Conservation (phyloP, 306 rosid species). For the Rubus parviflorus region DNA sequence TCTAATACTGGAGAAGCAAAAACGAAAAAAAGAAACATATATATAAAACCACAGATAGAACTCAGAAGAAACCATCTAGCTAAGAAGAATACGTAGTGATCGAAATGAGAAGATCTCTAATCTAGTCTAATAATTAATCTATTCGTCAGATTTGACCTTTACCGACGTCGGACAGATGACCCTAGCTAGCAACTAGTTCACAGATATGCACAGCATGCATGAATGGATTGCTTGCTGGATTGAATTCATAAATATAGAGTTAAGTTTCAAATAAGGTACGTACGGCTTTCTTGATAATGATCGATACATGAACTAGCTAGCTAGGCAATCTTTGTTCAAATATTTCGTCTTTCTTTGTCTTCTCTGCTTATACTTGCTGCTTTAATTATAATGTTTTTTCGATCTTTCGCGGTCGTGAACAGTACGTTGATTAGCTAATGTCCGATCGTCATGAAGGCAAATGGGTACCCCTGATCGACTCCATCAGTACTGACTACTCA, state of each 20-base stretch:
- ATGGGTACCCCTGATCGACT: too few relatives aligned
- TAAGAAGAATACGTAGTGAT: too few relatives aligned
- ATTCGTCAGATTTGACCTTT: background rate
- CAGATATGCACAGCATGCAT: background rate
- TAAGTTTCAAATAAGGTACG: background rate
- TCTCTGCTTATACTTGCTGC: background rate
- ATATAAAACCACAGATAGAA: too few relatives aligned
- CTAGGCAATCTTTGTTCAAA: background rate
- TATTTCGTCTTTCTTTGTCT: background rate
- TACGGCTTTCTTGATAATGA: background rate
- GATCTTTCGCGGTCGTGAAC: background rate
- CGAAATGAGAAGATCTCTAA: background rate
- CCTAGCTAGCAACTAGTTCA: background rate
- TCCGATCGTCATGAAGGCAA: too few relatives aligned
- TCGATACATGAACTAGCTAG: background rate
- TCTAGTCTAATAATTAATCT: background rate
- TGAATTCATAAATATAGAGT: background rate
- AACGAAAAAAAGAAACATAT: too few relatives aligned
- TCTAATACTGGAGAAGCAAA: too few relatives aligned
- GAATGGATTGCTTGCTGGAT: background rate
- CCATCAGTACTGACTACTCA: too few relatives aligned
- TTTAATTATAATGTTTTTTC: background rate
- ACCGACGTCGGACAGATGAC: background rate
- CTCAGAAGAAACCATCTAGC: too few relatives aligned
- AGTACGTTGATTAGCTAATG: too few relatives aligned